Conservation (phyloP, 345 rosid species). For the Hibiscus trionum region DNA sequence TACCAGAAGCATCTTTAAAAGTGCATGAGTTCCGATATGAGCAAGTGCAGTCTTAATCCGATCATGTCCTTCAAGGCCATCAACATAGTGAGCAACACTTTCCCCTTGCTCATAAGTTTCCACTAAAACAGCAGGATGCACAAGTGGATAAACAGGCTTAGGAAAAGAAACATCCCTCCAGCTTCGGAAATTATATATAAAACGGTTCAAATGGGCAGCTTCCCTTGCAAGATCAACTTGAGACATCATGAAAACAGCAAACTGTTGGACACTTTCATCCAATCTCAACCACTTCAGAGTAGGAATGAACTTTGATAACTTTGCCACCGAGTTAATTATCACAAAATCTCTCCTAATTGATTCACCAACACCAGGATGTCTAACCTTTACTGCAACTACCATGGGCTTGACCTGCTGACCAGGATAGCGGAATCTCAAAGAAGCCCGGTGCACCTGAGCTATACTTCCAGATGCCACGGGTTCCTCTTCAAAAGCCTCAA, state of each 20-base stretch:
- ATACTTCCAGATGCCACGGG: slow-evolving; percentile 99
- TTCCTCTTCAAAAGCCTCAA: slow-evolving; percentile 75
- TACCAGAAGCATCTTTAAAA: slow-evolving; percentile 77
- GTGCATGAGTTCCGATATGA: slow-evolving; percentile 94
- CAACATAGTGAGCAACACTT: slow-evolving; percentile 73
- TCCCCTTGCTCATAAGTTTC: slow-evolving; percentile 95
- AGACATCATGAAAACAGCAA: slow-evolving; percentile 92
- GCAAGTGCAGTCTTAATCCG: slow-evolving; percentile 72
- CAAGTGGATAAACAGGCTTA: slow-evolving; percentile 86
- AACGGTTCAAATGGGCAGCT: slow-evolving; percentile 94
- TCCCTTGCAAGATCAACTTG: slow-evolving; percentile 99
- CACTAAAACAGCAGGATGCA: slow-evolving; percentile 95
- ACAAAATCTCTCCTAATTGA: slow-evolving; percentile 82
- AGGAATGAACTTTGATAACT: slow-evolving; percentile 57
- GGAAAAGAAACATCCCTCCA: slow-evolving; percentile 99
- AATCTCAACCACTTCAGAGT: slow-evolving; percentile 88
- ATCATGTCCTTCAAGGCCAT: slow-evolving; percentile 64
- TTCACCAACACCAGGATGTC: slow-evolving; percentile 96
- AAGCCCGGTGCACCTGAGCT: slow-evolving; percentile 94
- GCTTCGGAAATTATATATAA: slow-evolving; percentile 78
- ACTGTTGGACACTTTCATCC: slow-evolving; percentile 95
- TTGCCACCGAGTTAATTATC: slow-evolving; percentile 70
- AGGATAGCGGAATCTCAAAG: slow-evolving; percentile 66
- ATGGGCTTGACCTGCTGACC: slow-evolving; percentile 62
- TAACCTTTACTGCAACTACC: slow-evolving; percentile 91